These are phyloP conservation scores for Akebia trifoliata DNA, from an alignment of 164 flowering plant genomes.

Conservation along the genomic window DNA sequence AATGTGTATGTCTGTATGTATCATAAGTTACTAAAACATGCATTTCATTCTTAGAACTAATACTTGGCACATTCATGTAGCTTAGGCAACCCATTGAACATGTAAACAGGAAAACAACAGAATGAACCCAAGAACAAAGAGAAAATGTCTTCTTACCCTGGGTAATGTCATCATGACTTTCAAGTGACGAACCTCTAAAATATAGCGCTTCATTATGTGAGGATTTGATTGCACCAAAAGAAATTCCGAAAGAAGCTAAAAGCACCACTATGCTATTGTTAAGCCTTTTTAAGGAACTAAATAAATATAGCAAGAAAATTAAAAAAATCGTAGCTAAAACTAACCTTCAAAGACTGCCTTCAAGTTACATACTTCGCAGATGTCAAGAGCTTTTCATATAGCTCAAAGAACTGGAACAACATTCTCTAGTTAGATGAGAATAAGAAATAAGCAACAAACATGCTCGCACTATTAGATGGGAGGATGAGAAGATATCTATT, in stretches of 20 bases:
- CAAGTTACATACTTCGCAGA: constrained; percentile 88
- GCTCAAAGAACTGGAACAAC: constrained; percentile 73
- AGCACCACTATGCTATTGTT: constrained; percentile 11
- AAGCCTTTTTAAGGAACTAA: constrained; percentile 7
- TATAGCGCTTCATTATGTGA: constrained; percentile 81
- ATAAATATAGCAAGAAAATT: neutral
- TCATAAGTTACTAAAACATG: too few relatives aligned
- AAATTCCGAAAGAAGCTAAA: constrained; percentile 84
- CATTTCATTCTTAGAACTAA: too few relatives aligned
- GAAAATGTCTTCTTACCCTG: constrained; percentile 3
- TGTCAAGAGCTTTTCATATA: constrained; percentile 62
- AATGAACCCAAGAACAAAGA: neutral
- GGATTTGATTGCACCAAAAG: constrained; percentile 85
- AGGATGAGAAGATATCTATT: neutral
- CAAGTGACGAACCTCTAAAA: constrained; percentile 67
- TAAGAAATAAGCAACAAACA: constrained; percentile 5
- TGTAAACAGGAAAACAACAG: neutral
- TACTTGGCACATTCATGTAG: neutral
- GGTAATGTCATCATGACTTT: constrained; percentile 32
- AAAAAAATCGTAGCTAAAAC: constrained; percentile 14
- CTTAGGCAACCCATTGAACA: neutral
- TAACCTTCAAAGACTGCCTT: constrained; percentile 90
- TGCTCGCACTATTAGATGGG: neutral
- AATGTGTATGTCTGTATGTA: too few relatives aligned
- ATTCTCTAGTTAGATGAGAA: constrained; percentile 14